Conservation (phyloP, 148 eudicot species). For the Selenicereus undatus region DNA sequence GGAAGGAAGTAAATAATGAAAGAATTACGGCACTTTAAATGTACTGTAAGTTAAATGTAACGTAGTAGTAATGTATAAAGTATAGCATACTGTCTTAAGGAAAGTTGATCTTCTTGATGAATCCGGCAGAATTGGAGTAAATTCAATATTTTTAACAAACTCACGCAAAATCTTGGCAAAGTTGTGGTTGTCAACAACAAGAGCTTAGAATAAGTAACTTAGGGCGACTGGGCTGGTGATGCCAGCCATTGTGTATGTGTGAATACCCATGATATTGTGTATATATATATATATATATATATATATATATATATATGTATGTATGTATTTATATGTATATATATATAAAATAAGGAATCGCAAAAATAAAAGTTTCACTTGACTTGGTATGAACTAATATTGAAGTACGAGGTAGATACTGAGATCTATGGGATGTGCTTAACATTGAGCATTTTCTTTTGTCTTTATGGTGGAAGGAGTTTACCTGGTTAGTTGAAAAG, state of each 20-base stretch:
- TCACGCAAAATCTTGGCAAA: slow-evolving; percentile 20
- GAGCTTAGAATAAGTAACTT: slow-evolving; percentile 19
- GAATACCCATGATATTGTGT: not conserved
- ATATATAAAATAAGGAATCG: too few species aligned
- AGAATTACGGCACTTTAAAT: too few species aligned
- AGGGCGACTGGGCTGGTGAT: slow-evolving; percentile 1
- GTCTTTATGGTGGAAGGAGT: not conserved
- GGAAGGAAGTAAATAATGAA: too few species aligned
- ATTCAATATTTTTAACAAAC: slow-evolving; percentile 6
- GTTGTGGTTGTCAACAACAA: slow-evolving; percentile 20
- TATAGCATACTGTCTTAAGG: not conserved
- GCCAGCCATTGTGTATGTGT: not conserved
- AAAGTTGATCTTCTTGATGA: slow-evolving; percentile 4
- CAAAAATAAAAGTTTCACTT: not conserved
- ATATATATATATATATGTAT: too few species aligned
- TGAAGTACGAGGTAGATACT: not conserved
- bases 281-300: too few species aligned
- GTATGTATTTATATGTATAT: too few species aligned
- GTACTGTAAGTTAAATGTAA: too few species aligned
- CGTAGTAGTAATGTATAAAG: not conserved
- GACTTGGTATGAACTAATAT: not conserved
- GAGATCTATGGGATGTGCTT: not conserved
- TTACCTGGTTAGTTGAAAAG: not conserved
- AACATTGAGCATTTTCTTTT: not conserved
- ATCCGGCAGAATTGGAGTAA: slow-evolving; percentile 1